These are phyloP conservation scores for Allantophomopsis cytisporea DNA, from an alignment of 2,329 filamentous ascomycete species.

Conservation along the genomic window DNA sequence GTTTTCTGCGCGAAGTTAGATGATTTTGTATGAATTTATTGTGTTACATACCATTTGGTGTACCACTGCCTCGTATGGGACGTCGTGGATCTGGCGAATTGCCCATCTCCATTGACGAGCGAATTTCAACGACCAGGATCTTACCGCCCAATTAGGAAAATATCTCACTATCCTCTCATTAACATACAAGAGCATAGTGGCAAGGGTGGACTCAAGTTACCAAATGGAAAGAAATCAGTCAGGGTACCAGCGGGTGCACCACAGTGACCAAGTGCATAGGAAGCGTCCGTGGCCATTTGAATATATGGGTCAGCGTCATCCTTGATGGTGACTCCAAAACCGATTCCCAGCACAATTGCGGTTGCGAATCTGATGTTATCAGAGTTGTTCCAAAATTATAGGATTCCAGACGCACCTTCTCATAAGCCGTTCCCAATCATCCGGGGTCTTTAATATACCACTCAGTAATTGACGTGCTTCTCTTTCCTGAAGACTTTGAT, in stretches of 20 bases:
- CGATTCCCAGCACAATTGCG: constrained; percentile 26
- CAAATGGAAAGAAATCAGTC: constrained; percentile 31
- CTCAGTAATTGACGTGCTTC: constrained; percentile 18
- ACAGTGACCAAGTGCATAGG: constrained; percentile 12
- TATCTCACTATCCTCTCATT: constrained; percentile 10
- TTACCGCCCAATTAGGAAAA: constrained; percentile 23
- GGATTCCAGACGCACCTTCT: constrained; percentile 1
- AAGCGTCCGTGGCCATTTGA: constrained; percentile 20
- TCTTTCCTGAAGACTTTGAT: constrained; percentile 16
- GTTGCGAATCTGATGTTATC: constrained; percentile 20
- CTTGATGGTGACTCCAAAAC: constrained; percentile 26
- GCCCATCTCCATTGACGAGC: constrained; percentile 15
- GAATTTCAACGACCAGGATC: constrained; percentile 12
- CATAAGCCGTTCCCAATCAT: constrained; percentile 22
- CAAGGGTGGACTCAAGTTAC: background rate
- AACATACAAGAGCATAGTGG: constrained; percentile 9
- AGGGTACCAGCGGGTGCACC: constrained; percentile 20
- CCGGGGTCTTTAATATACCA: constrained; percentile 18
- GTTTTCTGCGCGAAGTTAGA: background rate
- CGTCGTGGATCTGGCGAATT: constrained; percentile 27
- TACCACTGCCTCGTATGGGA: constrained; percentile 20
- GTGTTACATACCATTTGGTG: constrained; percentile 3
- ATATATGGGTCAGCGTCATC: constrained; percentile 25
- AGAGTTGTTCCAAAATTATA: constrained; percentile 3
- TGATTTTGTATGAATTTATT: background rate